Conservation (phyloP, 2,329 filamentous ascomycete genomes). For the Calonectria pseudoreteaudii region DNA sequence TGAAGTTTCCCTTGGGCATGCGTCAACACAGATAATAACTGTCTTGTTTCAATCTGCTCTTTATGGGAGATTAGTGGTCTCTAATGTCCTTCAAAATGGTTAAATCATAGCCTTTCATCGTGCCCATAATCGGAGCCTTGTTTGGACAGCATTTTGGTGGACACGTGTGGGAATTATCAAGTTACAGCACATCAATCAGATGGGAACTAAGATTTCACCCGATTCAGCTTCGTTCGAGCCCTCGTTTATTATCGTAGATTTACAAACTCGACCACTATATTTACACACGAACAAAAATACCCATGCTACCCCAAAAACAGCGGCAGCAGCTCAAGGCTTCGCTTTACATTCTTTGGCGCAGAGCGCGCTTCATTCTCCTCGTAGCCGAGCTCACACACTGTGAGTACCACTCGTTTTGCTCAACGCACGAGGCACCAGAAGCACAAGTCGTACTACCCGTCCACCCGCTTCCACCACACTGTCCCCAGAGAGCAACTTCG, state of each 20-base stretch:
- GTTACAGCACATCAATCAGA: neutral
- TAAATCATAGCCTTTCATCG: neutral
- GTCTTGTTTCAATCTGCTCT: neutral
- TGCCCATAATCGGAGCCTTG: neutral
- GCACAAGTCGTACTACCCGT: constrained; percentile 42
- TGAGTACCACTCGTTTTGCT: constrained; percentile 45
- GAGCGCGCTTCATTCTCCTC: constrained; percentile 13
- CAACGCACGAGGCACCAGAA: constrained; percentile 38
- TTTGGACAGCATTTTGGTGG: neutral
- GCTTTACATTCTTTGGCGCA: constrained; percentile 4
- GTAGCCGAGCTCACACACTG: constrained; percentile 37
- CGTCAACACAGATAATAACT: neutral
- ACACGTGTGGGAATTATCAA: neutral
- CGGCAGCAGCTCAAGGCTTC: neutral
- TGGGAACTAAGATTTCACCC: neutral
- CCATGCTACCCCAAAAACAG: neutral
- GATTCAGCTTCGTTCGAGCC: neutral
- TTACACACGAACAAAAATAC: constrained; percentile 5
- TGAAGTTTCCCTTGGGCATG: neutral
- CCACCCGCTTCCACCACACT: constrained; percentile 42
- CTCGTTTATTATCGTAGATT: neutral
- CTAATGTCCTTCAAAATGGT: neutral
- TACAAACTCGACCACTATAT: constrained; percentile 11
- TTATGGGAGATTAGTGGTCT: neutral
- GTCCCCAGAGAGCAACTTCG: constrained; percentile 30